Evolutionary conservation across 1,284 basidiomycete species (phyloP).

Genomic region (Leucocoprinus gongylophorus): DNA sequence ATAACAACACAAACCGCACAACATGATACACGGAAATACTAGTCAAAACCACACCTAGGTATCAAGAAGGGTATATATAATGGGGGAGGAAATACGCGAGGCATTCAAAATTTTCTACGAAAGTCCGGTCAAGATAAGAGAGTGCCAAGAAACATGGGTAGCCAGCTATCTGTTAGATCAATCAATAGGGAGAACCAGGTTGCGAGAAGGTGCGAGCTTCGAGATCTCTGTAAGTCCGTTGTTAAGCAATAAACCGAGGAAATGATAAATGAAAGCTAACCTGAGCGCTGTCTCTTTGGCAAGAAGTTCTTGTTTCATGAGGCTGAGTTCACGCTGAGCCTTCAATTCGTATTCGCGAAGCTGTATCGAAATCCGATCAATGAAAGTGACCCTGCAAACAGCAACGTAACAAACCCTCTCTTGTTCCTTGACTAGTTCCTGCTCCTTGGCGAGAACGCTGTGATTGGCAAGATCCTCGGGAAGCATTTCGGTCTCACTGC

Average conservation of each 20-base stretch:
- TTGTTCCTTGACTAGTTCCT: slow-evolving; percentile 92
- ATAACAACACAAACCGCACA: slow-evolving; percentile 10
- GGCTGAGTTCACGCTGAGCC: slow-evolving; percentile 94
- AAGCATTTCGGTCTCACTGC: slow-evolving; percentile 69
- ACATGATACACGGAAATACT: not conserved
- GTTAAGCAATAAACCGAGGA: not conserved
- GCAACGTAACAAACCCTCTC: slow-evolving; percentile 61
- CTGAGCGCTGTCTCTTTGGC: slow-evolving; percentile 86
- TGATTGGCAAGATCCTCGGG: slow-evolving; percentile 94
- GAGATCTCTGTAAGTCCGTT: not conserved
- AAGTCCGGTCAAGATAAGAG: too few relatives aligned
- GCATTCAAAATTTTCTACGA: too few relatives aligned
- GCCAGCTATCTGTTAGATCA: not conserved
- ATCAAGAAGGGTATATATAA: slow-evolving; percentile 11
- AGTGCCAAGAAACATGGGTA: not conserved
- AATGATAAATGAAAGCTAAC: slow-evolving; percentile 28
- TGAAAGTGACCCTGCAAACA: not conserved
- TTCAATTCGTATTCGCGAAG: slow-evolving; percentile 93
- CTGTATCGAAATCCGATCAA: slow-evolving; percentile 23
- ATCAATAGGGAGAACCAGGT: slow-evolving; percentile 8
- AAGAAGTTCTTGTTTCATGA: slow-evolving; percentile 91
- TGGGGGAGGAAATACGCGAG: not conserved
- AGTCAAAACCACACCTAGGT: slow-evolving; percentile 2
- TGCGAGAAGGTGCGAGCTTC: slow-evolving; percentile 11
- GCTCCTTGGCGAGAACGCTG: slow-evolving; percentile 92